Evolutionary conservation across 2,329 filamentous ascomycete species (phyloP), one percentile per base, ranked within the genome.

Genomic region (Trichophyton simii): DNA sequence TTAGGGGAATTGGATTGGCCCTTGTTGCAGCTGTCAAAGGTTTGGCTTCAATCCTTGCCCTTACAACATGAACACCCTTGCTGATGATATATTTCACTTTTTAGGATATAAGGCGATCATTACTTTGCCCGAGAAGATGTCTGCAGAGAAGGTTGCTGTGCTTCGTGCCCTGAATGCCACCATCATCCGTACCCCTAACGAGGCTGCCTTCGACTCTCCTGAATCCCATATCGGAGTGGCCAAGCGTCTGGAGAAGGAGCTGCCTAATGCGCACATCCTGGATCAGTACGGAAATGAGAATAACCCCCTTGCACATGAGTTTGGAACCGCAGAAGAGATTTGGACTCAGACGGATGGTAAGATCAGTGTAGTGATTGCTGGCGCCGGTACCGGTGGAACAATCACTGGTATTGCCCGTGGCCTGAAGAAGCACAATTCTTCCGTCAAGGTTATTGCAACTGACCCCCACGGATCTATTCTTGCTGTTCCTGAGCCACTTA

Each of bases 91-190:
- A 36, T 55, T n/a, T 5, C 13, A 18, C 5, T 31, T n/a, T 25
- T 58, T 57, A 76, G 75, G 91, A 67, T 99, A 97, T 82, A 92
- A 92, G 77, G 95, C 91, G 46, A 97, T 99, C 77, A 99, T 99
- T 75, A 99, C 94, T 9, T 84, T 99, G 54, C 94, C 94, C 59
- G 94, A 99, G 78, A 99, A 99, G 81, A 99, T 99, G 94, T 96
- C 91, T 1, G 88, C 91, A 57, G 94, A 99, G 77, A 99, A 99
- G 77, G 94, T 99, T 44, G 88, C 92, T 1, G 94, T 99, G 31
- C 82, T 99, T 64, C 88, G 91, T 68, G 92, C 94, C 34, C 83
- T 99, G 59, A 92, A 92, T 66, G 94, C 94, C 48, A 96, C 95
- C 71, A 97, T 99, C 76, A 96, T 99, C 73, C 87, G 94, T 60